Evolutionary conservation across 306 rosid genomes (phyloP).

Genomic region (Astragalus membranaceus): DNA sequence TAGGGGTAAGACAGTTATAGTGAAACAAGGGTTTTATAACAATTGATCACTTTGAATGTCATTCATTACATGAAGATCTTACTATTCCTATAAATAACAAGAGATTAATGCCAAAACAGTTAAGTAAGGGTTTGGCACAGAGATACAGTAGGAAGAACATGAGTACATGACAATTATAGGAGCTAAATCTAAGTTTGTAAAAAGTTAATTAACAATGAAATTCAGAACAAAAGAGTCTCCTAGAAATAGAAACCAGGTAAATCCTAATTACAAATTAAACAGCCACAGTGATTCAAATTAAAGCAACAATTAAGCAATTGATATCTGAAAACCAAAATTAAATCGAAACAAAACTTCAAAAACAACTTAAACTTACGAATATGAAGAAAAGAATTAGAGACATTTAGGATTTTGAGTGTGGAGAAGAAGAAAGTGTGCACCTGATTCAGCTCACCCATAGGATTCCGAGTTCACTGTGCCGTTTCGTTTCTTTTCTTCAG

Average conservation of each 20-base stretch:
- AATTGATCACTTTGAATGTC: not conserved
- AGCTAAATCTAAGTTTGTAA: not conserved
- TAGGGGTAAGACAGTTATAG: too few relatives aligned
- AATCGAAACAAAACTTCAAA: constrained; percentile 4
- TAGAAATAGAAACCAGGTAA: constrained; percentile 18
- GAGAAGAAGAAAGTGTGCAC: constrained; percentile 11
- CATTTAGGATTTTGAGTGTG: not conserved
- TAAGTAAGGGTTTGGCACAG: not conserved
- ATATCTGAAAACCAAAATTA: constrained; percentile 17
- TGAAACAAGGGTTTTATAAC: not conserved
- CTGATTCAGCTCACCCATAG: constrained; percentile 22
- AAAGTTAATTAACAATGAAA: constrained; percentile 6
- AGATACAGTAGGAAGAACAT: not conserved
- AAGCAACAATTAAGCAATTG: not conserved
- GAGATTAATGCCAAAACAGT: not conserved
- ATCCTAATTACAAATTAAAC: constrained; percentile 16
- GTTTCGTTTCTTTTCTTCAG: constrained; percentile 20
- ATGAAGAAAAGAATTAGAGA: not conserved
- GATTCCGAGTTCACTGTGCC: constrained; percentile 25
- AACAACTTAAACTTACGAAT: not conserved
- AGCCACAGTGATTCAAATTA: not conserved
- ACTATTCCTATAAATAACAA: not conserved
- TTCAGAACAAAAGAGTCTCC: constrained; percentile 2
- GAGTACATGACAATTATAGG: too few relatives aligned
- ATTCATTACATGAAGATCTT: not conserved